A percentile compares a stretch with the other conserved stretches of the same genome.
Conservation (phyloP, 345 rosid genomes). For the Aegle marmelos region DNA sequence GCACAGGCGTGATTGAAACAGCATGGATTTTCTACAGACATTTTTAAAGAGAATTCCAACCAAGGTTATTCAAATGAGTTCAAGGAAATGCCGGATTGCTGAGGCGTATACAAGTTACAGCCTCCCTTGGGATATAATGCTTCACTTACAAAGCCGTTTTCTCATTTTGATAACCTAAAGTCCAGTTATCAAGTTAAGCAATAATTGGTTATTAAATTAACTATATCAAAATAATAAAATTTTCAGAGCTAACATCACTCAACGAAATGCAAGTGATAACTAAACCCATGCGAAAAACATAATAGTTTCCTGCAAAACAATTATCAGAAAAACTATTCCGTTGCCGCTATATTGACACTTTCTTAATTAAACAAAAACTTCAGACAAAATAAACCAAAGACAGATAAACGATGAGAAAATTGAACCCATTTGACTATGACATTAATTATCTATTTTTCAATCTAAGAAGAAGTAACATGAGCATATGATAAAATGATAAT, state of each 20-base stretch:
- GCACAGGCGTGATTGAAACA: not conserved
- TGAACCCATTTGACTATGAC: not conserved
- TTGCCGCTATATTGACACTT: not conserved
- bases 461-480: conserved; percentile 2
- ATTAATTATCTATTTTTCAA: not conserved
- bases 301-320: not conserved
- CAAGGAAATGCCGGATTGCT: not conserved
- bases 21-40: not conserved
- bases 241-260: not conserved
- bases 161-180: not conserved
- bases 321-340: not conserved
- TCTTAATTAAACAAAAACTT: not conserved
- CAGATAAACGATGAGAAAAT: not conserved
- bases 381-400: not conserved
- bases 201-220: not conserved
- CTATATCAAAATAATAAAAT: not conserved
- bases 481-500: not conserved
- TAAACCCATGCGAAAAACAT: not conserved
- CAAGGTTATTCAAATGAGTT: not conserved
- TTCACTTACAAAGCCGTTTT: not conserved
- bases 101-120: not conserved
- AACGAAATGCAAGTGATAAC: not conserved
- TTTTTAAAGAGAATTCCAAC: not conserved
- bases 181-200: not conserved
- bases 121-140: not conserved